Conservation (phyloP, 805 yeast species). For the Grigorovia humatica region DNA sequence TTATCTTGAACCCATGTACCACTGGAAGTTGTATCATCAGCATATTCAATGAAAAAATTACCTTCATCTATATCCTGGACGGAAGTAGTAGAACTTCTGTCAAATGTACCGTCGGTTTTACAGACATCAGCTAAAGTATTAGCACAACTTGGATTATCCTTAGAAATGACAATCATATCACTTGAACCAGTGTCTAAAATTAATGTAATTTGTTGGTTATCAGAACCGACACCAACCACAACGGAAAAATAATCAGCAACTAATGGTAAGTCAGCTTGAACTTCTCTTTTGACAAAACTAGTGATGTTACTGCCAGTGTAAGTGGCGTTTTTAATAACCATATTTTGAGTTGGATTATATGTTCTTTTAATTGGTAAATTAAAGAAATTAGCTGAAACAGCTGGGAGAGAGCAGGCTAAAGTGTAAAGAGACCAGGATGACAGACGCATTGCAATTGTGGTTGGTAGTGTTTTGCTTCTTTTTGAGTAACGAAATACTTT, state of each 20-base stretch:
- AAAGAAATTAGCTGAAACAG: background rate
- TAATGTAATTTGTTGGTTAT: background rate
- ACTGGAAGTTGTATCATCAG: conserved; percentile 38
- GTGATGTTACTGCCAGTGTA: background rate
- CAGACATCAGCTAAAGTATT: conserved; percentile 15
- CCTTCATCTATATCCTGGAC: conserved; percentile 21
- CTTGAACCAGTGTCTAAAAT: background rate
- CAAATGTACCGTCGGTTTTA: conserved; percentile 12
- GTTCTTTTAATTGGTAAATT: background rate
- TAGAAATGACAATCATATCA: conserved; percentile 19
- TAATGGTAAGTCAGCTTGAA: background rate
- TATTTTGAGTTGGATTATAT: background rate
- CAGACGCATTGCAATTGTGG: background rate
- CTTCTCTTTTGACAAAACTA: background rate
- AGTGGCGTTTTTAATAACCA: background rate
- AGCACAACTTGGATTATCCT: conserved; percentile 13
- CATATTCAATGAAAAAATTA: conserved; percentile 32
- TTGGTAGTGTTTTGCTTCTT: background rate
- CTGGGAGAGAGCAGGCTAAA: background rate
- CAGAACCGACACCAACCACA: background rate
- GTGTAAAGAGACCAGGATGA: background rate
- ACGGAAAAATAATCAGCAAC: background rate
- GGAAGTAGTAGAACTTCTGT: conserved; percentile 14
- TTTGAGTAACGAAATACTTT: background rate
- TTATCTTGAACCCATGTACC: conserved; percentile 43